phyloP scores from a whole-genome alignment of 2,329 filamentous ascomycete species.

The Microascus cirrosus region DNA sequence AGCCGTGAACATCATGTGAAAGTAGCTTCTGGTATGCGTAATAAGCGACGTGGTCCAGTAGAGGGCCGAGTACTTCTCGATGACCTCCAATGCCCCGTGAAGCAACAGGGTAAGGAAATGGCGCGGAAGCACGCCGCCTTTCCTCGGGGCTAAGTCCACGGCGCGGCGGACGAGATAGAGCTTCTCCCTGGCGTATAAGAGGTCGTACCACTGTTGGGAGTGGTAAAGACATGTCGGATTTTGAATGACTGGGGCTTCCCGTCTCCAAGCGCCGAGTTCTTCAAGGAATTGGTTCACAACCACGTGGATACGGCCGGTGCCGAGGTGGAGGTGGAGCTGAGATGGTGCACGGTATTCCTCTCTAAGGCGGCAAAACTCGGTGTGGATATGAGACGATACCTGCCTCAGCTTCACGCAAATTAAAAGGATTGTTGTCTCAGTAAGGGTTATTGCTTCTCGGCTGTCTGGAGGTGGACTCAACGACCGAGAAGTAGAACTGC shows the following conservation, averaged over 20 bases:
- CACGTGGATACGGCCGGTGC: slow-evolving; percentile 13
- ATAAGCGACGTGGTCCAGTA: slow-evolving; percentile 19
- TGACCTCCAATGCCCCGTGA: slow-evolving; percentile 21
- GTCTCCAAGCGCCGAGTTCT: slow-evolving; percentile 24
- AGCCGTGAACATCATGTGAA: slow-evolving; percentile 33
- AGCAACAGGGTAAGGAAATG: slow-evolving; percentile 21
- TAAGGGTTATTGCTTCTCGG: slow-evolving; percentile 2
- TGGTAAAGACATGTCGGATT: slow-evolving; percentile 27
- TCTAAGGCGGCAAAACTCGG: slow-evolving; percentile 12
- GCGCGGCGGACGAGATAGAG: slow-evolving; percentile 26
- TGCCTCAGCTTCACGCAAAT: slow-evolving; percentile 23
- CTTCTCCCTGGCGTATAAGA: slow-evolving; percentile 26
- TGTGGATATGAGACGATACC: slow-evolving; percentile 26
- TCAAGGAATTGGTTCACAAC: slow-evolving; percentile 16
- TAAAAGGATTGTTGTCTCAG: slow-evolving; percentile 23
- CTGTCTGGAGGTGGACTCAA: background rate
- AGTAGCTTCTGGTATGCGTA: slow-evolving; percentile 33
- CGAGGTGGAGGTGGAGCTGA: slow-evolving; percentile 4
- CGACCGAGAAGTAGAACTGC: slow-evolving; percentile 5
- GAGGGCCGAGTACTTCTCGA: slow-evolving; percentile 24
- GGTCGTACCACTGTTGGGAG: slow-evolving; percentile 29
- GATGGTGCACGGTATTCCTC: background rate
- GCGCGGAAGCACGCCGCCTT: slow-evolving; percentile 17
- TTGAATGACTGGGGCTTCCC: slow-evolving; percentile 17
- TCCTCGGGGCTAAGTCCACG: slow-evolving; percentile 24